Conservation (phyloP, 768 basidiomycete genomes). For the Termitomyces sp. region DNA sequence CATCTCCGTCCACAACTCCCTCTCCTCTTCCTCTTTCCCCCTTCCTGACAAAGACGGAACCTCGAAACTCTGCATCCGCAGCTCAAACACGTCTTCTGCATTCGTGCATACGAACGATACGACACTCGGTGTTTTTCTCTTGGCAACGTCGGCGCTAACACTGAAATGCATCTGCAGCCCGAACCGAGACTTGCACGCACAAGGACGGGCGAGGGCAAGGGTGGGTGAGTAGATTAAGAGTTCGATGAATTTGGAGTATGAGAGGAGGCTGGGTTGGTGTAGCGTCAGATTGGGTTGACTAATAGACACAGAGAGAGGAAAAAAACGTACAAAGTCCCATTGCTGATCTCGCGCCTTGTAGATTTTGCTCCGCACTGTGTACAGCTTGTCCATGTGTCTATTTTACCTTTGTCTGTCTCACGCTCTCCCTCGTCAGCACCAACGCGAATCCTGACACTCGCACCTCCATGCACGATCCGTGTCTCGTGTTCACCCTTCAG, state of each 20-base stretch:
- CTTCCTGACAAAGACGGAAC: slow-evolving; percentile 30
- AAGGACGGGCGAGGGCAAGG: neutral
- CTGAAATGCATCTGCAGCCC: neutral
- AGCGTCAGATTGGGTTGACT: too few species aligned
- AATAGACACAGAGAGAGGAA: neutral
- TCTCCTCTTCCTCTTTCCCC: slow-evolving; percentile 39
- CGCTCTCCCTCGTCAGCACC: neutral
- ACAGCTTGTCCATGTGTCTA: slow-evolving; percentile 50
- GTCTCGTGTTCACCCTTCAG: slow-evolving; percentile 40
- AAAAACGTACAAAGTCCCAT: slow-evolving; percentile 49
- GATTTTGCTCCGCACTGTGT: slow-evolving; percentile 39
- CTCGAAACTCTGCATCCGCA: slow-evolving; percentile 32
- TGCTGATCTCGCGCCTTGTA: slow-evolving; percentile 30
- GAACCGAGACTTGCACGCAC: neutral
- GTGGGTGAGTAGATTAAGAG: neutral
- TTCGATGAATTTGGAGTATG: neutral
- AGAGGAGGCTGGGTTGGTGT: slow-evolving; percentile 12
- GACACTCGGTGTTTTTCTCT: neutral
- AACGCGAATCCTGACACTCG: slow-evolving; percentile 26
- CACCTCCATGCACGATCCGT: slow-evolving; percentile 36
- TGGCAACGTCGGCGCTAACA: neutral
- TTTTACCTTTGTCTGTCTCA: slow-evolving; percentile 17
- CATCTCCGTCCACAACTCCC: slow-evolving; percentile 54
- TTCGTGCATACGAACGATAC: slow-evolving; percentile 44
- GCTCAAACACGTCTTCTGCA: slow-evolving; percentile 46